A percentile compares a stretch with the other conserved stretches of the same genome.
Conservation (phyloP, 1,139 yeast genomes). For the Eremothecium gossypii region DNA sequence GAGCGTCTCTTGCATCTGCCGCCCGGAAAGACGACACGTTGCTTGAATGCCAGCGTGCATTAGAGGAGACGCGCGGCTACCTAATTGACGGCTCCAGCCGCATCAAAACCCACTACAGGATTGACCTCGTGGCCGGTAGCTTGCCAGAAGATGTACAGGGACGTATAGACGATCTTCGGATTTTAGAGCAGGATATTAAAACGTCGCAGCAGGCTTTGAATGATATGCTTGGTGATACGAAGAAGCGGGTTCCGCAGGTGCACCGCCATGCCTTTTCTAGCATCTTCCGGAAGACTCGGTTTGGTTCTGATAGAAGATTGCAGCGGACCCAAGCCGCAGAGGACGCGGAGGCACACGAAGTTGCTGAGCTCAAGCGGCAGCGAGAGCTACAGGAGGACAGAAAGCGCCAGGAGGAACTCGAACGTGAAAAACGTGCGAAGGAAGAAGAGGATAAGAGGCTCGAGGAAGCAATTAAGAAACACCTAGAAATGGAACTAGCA, state of each 20-base stretch:
- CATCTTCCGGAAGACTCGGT: not conserved
- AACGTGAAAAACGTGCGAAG: conserved; percentile 7
- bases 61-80: conserved; percentile 8
- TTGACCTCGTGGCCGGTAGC: conserved; percentile 8
- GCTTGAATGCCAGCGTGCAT: not conserved
- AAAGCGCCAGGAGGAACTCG: conserved; percentile 11
- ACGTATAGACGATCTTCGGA: conserved; percentile 20
- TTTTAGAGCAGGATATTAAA: conserved; percentile 25
- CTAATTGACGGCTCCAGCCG: conserved; percentile 21
- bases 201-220: conserved; percentile 6
- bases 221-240: conserved; percentile 8
- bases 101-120: conserved; percentile 16
- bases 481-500: not conserved
- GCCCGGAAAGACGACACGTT: not conserved
- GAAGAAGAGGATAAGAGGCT: conserved; percentile 6
- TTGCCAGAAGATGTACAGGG: conserved; percentile 12
- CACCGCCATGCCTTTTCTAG: not conserved
- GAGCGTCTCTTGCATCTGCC: not conserved
- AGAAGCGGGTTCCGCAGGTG: not conserved
- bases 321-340: conserved; percentile 5
- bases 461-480: not conserved
- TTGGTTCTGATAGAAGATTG: conserved; percentile 1
- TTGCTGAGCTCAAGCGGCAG: conserved; percentile 14
- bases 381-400: not conserved
- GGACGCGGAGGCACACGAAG: conserved; percentile 6